Percentiles rank a stretch among this genome's conserved stretches.
phyloP scores from a whole-genome alignment of 352 stramenopile species.

The Blastocystis sp. region DNA sequence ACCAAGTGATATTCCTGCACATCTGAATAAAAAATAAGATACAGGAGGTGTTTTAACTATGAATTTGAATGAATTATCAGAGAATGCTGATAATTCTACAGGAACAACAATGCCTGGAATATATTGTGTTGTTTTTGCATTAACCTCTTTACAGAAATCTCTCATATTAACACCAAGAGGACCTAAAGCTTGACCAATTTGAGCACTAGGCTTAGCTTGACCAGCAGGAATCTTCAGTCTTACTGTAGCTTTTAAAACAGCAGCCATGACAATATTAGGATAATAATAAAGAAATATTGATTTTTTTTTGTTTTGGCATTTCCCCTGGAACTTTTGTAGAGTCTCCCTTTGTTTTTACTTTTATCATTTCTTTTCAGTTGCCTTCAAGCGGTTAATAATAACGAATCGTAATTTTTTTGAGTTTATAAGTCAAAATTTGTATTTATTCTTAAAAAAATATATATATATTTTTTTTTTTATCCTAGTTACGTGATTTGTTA shows the following conservation, averaged over 20 bases:
- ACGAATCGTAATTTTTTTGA: background rate
- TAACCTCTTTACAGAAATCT: constrained; percentile 96
- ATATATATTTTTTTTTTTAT: no score
- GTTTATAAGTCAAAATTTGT: background rate
- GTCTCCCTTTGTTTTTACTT: background rate
- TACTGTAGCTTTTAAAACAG: constrained; percentile 56
- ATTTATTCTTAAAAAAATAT: no score
- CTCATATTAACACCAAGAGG: constrained; percentile 96
- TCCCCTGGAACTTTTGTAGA: background rate
- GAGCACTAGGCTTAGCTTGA: constrained; percentile 60
- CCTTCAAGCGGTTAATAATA: background rate
- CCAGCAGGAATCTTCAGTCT: constrained; percentile 59
- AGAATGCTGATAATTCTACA: constrained; percentile 69
- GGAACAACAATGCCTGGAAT: constrained; percentile 69
- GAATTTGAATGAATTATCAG: constrained; percentile 82
- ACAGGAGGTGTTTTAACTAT: constrained; percentile 74
- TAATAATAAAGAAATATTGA: background rate
- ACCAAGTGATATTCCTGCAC: constrained; percentile 58
- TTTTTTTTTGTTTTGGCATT: background rate
- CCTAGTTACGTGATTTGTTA: no score
- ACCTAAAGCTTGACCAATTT: constrained; percentile 65
- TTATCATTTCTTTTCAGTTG: background rate
- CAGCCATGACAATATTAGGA: constrained; percentile 39
- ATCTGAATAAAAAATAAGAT: constrained; percentile 72
- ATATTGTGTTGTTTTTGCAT: constrained; percentile 71